Base-by-base conservation (phyloP, 495 filamentous ascomycete genomes). In the Bryoglossum gracile region DNA sequence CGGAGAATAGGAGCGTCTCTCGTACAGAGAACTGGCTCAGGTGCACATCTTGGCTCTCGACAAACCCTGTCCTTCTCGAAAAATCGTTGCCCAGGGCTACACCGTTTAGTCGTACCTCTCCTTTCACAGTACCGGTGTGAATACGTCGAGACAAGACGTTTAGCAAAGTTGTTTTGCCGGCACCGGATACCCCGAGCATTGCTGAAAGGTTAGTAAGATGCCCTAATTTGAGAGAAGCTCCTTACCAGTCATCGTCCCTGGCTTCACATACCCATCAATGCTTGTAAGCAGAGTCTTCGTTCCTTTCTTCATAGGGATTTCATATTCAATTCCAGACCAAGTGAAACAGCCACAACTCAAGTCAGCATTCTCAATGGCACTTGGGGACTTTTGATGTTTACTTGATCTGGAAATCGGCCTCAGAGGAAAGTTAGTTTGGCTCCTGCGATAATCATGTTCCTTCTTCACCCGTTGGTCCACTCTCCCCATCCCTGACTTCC, bases 31-130 rank as follows among this genome's bases (percentile, higher is more conserved):
- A 62, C 0, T 61, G 68, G 2, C 56, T 58, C 48, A 83, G 79
- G 60, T 94, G 88, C 14, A 94, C 55, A 65, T 94, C 88, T 66
- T 86, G 84, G 62, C 94, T 88, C 62, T 92, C 78, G 54, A 84
- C 87, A 66, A 86, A 92, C 25, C 88, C 88, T 28, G 87, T 89
- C 19, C 75, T 73, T 14, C 88, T 76, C 59, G 89, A 86, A 63
- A 92, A 94, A 19, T 83, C 79, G 9, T 66, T 59, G 0, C 74
- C 78, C 0, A 87, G 73, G 0, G 74, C 64, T 24, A 75, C 75
- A 16, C 87, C 88, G 54, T 92, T 83, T 8, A 92, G 83, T 8
- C 87, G 71, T 73, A 89, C 84, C 18, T 82, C 74, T 10, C 86
- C 86, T 1, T 65, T 67, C 13, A 89, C 70, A 8, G 28, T 36